phyloP scores from a whole-genome alignment of 148 eudicot genomes.

The Spergularia bocconei region DNA sequence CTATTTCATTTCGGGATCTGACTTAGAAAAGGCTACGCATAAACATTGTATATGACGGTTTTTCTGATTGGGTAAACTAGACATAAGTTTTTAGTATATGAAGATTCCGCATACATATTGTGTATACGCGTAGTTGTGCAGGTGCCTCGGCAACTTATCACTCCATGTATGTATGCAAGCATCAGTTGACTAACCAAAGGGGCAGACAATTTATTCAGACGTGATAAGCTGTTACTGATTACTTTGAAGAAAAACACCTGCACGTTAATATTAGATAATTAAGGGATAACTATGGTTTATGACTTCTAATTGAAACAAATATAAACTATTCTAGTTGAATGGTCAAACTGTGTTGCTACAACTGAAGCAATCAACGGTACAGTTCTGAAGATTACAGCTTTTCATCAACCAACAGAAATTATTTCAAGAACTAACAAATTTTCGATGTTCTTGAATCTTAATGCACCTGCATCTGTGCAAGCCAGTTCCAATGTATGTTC shows the following conservation, averaged over 20 bases:
- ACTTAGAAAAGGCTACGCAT: background rate
- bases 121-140: too few species aligned
- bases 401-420: slow-evolving; percentile 15
- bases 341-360: background rate
- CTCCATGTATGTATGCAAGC: background rate
- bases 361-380: background rate
- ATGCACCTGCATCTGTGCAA: slow-evolving; percentile 12
- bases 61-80: too few species aligned
- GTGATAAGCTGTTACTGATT: slow-evolving; percentile 31
- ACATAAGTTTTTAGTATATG: too few species aligned
- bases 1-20: too few species aligned
- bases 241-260: slow-evolving; percentile 11
- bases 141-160: background rate
- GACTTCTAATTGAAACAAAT: slow-evolving; percentile 17
- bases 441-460: background rate
- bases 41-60: background rate
- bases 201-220: slow-evolving; percentile 21
- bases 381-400: background rate
- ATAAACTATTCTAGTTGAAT: slow-evolving; percentile 20
- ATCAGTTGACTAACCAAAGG: slow-evolving; percentile 22
- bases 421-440: background rate
- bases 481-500: background rate
- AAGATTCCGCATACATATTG: too few species aligned
- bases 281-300: background rate
- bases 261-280: slow-evolving; percentile 19